These are phyloP conservation scores for Cytospora mali DNA, from an alignment of 2,329 filamentous ascomycete species.

Conservation along the genomic window DNA sequence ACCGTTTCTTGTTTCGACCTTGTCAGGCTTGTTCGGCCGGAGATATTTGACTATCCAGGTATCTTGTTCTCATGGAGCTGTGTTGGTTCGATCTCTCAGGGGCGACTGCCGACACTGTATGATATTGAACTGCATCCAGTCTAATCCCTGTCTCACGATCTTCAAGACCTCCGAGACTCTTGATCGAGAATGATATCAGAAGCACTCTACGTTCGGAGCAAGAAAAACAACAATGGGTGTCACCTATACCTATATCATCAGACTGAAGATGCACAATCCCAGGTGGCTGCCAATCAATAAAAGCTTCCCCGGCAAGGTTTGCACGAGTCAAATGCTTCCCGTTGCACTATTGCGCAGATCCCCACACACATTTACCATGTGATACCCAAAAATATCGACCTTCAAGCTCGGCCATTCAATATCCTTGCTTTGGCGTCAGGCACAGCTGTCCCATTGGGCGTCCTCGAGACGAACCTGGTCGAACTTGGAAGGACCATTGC, in stretches of 20 bases:
- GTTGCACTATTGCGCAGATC: background rate
- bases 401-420: background rate
- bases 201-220: background rate
- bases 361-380: background rate
- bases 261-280: background rate
- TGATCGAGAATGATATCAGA: background rate
- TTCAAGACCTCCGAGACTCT: background rate
- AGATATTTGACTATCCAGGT: background rate
- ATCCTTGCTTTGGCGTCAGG: background rate
- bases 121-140: background rate
- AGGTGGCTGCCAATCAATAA: background rate
- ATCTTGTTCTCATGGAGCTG: background rate
- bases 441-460: slow-evolving; percentile 12
- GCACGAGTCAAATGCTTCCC: background rate
- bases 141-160: background rate
- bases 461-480: background rate
- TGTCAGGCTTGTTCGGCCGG: background rate
- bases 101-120: background rate
- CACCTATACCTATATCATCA: background rate
- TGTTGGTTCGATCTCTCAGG: background rate
- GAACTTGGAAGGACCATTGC: background rate
- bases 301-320: background rate
- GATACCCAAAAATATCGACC: background rate
- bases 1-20: background rate
- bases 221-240: background rate